These are phyloP conservation scores for Umbelopsis ramanniana DNA, from an alignment of 192 early-diverging fungal genomes.

Conservation along the genomic window DNA sequence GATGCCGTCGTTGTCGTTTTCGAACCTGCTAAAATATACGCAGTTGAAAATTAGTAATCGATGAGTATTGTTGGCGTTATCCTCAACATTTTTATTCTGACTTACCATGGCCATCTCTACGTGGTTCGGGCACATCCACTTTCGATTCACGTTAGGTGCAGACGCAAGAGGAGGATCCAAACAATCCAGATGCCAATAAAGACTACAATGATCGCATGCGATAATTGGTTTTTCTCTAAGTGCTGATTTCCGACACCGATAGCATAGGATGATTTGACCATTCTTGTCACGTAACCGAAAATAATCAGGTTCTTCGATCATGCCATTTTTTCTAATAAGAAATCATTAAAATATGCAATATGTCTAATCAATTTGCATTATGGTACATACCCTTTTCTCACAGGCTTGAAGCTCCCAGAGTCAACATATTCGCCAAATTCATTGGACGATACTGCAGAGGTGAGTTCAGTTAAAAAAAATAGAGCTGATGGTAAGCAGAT, in stretches of 20 bases:
- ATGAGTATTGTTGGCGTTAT: neutral
- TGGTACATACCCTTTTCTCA: slow-evolving; percentile 22
- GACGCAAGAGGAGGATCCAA: slow-evolving; percentile 52
- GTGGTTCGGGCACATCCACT: slow-evolving; percentile 65
- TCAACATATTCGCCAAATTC: slow-evolving; percentile 51
- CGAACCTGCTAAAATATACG: slow-evolving; percentile 32
- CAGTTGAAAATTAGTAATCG: neutral
- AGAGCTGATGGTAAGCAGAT: neutral
- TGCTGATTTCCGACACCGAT: slow-evolving; percentile 46
- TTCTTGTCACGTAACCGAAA: slow-evolving; percentile 40
- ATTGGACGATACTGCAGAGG: slow-evolving; percentile 40
- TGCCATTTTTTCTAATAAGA: slow-evolving; percentile 31
- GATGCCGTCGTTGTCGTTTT: slow-evolving; percentile 39
- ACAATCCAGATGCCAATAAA: slow-evolving; percentile 62
- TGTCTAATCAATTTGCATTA: neutral
- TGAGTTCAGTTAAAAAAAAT: neutral
- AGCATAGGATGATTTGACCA: slow-evolving; percentile 46
- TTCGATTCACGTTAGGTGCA: slow-evolving; percentile 46
- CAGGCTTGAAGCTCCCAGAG: slow-evolving; percentile 37
- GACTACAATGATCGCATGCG: slow-evolving; percentile 54
- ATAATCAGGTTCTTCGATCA: slow-evolving; percentile 36
- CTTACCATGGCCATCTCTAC: slow-evolving; percentile 48
- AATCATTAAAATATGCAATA: neutral
- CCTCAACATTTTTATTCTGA: neutral
- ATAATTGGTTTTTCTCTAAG: slow-evolving; percentile 43